These are phyloP conservation scores for Leccinum sublutescens DNA, from an alignment of 768 basidiomycete genomes.

Conservation along the genomic window DNA sequence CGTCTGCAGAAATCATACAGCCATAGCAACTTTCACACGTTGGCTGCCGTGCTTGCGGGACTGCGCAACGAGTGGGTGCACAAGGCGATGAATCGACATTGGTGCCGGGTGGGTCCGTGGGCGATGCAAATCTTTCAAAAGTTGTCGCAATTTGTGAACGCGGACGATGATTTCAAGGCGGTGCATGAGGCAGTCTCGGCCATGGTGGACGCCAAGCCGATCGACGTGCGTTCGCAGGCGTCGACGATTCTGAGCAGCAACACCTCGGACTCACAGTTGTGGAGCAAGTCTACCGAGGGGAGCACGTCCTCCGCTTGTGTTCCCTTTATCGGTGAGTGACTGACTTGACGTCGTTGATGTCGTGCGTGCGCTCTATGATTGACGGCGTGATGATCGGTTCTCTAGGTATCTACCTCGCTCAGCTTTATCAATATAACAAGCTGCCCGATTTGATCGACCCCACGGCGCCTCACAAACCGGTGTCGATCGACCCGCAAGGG, in stretches of 20 bases:
- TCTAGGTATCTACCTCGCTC: constrained; percentile 73
- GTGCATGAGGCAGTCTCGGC: constrained; percentile 65
- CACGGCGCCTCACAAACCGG: constrained; percentile 67
- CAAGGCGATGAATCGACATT: constrained; percentile 55
- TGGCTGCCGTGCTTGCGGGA: constrained; percentile 78
- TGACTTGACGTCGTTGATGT: background rate
- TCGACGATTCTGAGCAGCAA: constrained; percentile 50
- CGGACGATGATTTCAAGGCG: constrained; percentile 68
- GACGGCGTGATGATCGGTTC: constrained; percentile 1
- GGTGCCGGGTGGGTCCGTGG: constrained; percentile 66
- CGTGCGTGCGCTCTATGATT: too few species aligned
- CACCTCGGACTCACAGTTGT: constrained; percentile 39
- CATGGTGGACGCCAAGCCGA: constrained; percentile 64
- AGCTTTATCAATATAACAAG: constrained; percentile 59
- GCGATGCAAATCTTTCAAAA: constrained; percentile 74
- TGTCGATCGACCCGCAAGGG: constrained; percentile 54
- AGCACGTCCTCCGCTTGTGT: constrained; percentile 59
- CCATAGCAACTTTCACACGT: constrained; percentile 73
- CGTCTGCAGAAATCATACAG: constrained; percentile 72
- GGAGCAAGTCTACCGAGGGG: constrained; percentile 39
- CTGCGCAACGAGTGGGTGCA: constrained; percentile 68
- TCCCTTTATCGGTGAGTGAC: constrained; percentile 73
- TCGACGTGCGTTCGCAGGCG: constrained; percentile 52
- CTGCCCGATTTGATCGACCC: constrained; percentile 84
- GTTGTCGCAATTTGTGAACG: constrained; percentile 63